These are phyloP conservation scores for Lumnitzera littorea DNA, from an alignment of 345 rosid species.

Conservation along the genomic window DNA sequence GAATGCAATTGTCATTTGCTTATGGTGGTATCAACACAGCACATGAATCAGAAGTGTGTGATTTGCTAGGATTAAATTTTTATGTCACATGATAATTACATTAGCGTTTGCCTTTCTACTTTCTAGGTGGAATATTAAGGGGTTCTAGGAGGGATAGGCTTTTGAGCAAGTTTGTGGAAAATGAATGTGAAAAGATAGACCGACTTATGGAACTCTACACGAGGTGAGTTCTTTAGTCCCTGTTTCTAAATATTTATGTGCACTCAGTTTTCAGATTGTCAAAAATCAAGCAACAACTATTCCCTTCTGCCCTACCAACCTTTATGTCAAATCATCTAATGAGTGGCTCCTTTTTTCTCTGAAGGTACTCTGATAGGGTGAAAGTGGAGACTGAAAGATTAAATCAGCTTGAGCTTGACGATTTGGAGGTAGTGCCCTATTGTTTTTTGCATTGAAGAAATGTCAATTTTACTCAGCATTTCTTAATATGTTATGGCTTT, in stretches of 20 bases:
- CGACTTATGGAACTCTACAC: slow-evolving; percentile 87
- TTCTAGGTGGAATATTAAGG: slow-evolving; percentile 78
- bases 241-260: not conserved
- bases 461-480: slow-evolving; percentile 3
- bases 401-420: slow-evolving; percentile 73
- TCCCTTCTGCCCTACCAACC: not conserved
- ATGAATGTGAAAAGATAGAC: slow-evolving; percentile 94
- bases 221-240: slow-evolving; percentile 37
- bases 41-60: too few species aligned
- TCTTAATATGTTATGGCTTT: slow-evolving; percentile 5
- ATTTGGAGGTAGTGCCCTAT: slow-evolving; percentile 54
- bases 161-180: slow-evolving; percentile 88
- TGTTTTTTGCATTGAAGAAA: slow-evolving; percentile 4
- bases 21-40: too few species aligned
- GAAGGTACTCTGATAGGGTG: slow-evolving; percentile 81
- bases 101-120: not conserved
- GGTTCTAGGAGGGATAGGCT: slow-evolving; percentile 90
- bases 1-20: too few species aligned
- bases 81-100: too few species aligned
- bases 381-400: slow-evolving; percentile 64
- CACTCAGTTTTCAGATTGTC: not conserved
- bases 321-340: not conserved
- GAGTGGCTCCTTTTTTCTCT: slow-evolving; percentile 6
- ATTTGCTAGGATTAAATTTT: too few species aligned
- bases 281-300: not conserved